A percentile compares a stretch with the other conserved stretches of the same genome.
Evolutionary conservation across 768 basidiomycete species (phyloP).

Genomic region (Trametes meyenii): DNA sequence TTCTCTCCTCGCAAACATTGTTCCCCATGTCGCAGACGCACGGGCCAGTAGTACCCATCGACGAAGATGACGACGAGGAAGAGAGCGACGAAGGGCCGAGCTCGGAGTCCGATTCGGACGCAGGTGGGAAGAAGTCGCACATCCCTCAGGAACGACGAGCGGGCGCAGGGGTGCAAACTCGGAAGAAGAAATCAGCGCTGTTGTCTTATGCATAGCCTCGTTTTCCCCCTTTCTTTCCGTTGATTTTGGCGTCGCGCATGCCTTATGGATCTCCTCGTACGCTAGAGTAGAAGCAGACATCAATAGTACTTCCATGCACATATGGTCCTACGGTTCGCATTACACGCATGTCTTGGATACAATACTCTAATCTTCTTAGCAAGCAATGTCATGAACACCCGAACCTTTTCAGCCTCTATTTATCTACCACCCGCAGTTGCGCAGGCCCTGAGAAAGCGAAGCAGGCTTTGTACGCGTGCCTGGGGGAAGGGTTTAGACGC

Average conservation of each 20-base stretch:
- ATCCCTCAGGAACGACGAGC: conserved; percentile 63
- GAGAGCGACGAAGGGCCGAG: conserved; percentile 42
- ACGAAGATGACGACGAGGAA: conserved; percentile 33
- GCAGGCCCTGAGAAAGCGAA: background rate
- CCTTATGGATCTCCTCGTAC: background rate
- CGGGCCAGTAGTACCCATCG: background rate
- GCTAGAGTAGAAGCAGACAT: conserved; percentile 5
- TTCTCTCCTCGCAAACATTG: conserved; percentile 31
- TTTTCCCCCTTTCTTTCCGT: background rate
- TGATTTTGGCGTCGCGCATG: background rate
- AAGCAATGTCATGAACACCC: background rate
- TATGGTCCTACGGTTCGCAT: background rate
- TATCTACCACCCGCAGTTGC: background rate
- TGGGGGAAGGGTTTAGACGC: too few relatives aligned
- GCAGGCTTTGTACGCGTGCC: too few relatives aligned
- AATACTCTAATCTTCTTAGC: background rate
- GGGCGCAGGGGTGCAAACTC: conserved; percentile 49
- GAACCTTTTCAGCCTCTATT: background rate
- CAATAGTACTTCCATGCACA: background rate
- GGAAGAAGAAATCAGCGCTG: conserved; percentile 28
- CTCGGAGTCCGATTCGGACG: conserved; percentile 45
- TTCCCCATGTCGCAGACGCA: conserved; percentile 17
- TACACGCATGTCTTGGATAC: background rate
- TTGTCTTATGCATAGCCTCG: background rate
- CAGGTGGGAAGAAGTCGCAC: conserved; percentile 51